Conservation (phyloP, 345 rosid genomes). For the Gossypium stocksii region DNA sequence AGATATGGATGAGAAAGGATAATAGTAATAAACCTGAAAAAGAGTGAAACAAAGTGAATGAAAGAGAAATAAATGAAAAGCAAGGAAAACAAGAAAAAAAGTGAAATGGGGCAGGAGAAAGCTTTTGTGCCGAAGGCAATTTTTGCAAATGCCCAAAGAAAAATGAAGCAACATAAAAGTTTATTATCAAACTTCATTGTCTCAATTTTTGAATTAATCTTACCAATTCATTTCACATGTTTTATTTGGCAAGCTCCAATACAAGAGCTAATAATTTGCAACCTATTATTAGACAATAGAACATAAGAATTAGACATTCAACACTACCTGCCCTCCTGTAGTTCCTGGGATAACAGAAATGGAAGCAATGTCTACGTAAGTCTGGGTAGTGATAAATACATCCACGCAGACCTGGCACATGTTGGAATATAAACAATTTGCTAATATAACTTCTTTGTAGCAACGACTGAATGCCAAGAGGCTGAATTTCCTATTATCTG, state of each 20-base stretch:
- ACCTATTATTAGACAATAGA: background rate
- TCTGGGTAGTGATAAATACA: slow-evolving; percentile 79
- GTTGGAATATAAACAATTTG: slow-evolving; percentile 12
- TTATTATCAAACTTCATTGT: background rate
- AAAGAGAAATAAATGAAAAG: background rate
- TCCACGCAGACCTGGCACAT: slow-evolving; percentile 88
- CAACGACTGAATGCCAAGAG: background rate
- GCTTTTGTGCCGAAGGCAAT: background rate
- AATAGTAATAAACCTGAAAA: slow-evolving; percentile 81
- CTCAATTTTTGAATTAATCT: background rate
- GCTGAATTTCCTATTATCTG: background rate
- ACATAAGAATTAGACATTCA: slow-evolving; percentile 1
- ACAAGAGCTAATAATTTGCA: background rate
- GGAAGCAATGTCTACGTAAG: slow-evolving; percentile 87
- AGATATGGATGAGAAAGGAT: slow-evolving; percentile 85
- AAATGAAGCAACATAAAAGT: background rate
- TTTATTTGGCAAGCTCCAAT: background rate
- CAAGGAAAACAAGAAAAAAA: slow-evolving; percentile 1
- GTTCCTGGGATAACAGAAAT: slow-evolving; percentile 84
- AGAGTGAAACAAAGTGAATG: slow-evolving; percentile 13
- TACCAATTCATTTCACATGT: background rate
- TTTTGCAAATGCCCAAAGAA: background rate
- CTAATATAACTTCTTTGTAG: slow-evolving; percentile 9
- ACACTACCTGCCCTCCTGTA: slow-evolving; percentile 89
- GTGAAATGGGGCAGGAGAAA: background rate